These are phyloP conservation scores for Leucoagaricus sp. DNA, from an alignment of 1,284 basidiomycete genomes.

Conservation along the genomic window DNA sequence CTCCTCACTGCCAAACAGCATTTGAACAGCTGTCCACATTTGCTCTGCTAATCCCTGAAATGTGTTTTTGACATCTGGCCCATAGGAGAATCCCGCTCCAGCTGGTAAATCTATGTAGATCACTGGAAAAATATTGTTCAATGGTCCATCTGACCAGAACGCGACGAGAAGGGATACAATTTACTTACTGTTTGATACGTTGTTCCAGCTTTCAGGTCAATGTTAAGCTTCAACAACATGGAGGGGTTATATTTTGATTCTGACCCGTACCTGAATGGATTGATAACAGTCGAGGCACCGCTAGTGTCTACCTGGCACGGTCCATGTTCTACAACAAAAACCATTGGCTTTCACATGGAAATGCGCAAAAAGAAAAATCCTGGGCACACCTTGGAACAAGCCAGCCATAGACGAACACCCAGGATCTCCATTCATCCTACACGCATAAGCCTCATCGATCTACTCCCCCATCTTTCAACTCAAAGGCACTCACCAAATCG, in stretches of 20 bases:
- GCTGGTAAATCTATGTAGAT: conserved; percentile 10
- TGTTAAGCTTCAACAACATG: not conserved
- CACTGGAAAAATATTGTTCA: not conserved
- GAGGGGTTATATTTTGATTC: not conserved
- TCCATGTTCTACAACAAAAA: conserved; percentile 3
- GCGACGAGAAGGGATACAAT: not conserved
- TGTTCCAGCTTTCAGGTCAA: conserved; percentile 10
- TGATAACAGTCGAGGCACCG: not conserved
- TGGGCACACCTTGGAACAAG: conserved; percentile 7
- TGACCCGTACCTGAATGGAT: conserved; percentile 13
- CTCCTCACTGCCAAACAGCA: conserved; percentile 3
- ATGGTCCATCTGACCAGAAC: not conserved
- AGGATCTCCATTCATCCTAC: conserved; percentile 10
- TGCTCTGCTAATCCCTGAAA: conserved; percentile 7
- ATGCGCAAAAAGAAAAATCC: too few relatives aligned
- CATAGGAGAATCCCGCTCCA: conserved; percentile 13
- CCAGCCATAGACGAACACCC: conserved; percentile 13
- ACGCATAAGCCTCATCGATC: not conserved
- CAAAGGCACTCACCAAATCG: conserved; percentile 10
- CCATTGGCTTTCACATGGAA: not conserved
- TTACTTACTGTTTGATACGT: conserved; percentile 13
- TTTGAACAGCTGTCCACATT: conserved; percentile 8
- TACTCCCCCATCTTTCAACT: not conserved
- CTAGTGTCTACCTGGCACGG: conserved; percentile 10
- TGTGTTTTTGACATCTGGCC: not conserved